A percentile compares a stretch with the other conserved stretches of the same genome.
Conservation (phyloP, 148 eudicot genomes). For the Arctostaphylos glauca region DNA sequence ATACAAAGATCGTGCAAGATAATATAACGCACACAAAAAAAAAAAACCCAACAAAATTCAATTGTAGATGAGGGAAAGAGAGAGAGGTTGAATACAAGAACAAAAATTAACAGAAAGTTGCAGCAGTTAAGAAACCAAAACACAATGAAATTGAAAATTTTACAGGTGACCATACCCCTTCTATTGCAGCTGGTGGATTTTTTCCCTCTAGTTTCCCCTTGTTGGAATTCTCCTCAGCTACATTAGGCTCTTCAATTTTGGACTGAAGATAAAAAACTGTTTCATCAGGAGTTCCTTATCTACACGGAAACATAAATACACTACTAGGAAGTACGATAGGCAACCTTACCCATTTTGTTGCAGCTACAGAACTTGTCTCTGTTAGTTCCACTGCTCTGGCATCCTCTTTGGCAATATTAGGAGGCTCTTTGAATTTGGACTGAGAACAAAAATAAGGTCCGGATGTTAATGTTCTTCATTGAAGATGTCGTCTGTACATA, state of each 20-base stretch:
- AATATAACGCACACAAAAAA: background rate
- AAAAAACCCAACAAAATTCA: background rate
- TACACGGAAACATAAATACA: background rate
- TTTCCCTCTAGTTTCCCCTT: background rate
- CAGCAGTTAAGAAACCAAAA: background rate
- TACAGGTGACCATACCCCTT: background rate
- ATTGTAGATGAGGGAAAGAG: background rate
- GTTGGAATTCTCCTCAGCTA: background rate
- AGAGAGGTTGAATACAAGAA: background rate
- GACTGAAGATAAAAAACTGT: background rate
- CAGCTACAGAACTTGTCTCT: background rate
- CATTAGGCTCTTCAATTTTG: background rate
- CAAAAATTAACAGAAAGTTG: background rate
- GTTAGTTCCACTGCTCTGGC: background rate
- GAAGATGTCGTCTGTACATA: too few relatives aligned
- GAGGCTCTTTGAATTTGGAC: background rate
- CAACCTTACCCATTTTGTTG: conserved; percentile 4
- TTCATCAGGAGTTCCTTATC: background rate
- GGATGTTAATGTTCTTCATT: background rate
- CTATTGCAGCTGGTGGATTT: background rate
- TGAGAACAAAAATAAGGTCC: too few relatives aligned
- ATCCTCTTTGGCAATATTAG: background rate
- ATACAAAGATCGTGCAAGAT: too few relatives aligned
- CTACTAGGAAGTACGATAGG: too few relatives aligned
- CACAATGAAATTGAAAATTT: background rate